phyloP scores from a whole-genome alignment of 2,329 filamentous ascomycete species.

The Epichloe elymi region DNA sequence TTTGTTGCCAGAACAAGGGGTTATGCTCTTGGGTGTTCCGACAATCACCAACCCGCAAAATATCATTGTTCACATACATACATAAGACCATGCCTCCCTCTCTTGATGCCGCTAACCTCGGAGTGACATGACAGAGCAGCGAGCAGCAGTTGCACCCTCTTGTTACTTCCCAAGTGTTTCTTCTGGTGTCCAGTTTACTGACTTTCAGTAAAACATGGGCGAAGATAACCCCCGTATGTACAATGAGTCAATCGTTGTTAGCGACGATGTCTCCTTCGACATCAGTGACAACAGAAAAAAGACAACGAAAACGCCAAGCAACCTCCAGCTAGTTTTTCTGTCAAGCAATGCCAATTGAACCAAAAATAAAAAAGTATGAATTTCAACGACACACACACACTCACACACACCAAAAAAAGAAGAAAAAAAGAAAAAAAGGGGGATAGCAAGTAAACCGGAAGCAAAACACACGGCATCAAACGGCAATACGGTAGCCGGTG shows the following conservation, averaged over 20 bases:
- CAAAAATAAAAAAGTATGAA: conserved; percentile 11
- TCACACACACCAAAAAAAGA: too few relatives aligned
- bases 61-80: neutral
- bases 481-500: neutral
- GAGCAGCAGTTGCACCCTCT: neutral
- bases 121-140: neutral
- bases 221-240: neutral
- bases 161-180: neutral
- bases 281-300: neutral
- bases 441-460: neutral
- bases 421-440: neutral
- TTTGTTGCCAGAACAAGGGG: too few relatives aligned
- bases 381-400: neutral
- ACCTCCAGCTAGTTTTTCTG: conserved; percentile 11
- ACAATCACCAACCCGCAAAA: neutral
- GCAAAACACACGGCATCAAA: neutral
- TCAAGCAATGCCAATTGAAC: conserved; percentile 16
- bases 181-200: neutral
- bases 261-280: neutral
- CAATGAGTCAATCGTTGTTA: neutral
- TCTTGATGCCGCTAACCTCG: neutral
- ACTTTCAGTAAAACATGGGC: neutral
- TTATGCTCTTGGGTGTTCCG: neutral
- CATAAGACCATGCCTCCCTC: neutral
- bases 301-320: conserved; percentile 16